Percentiles rank a stretch among this genome's conserved stretches.
Conservation (phyloP, 768 basidiomycete genomes). For the Roridomyces roridus region DNA sequence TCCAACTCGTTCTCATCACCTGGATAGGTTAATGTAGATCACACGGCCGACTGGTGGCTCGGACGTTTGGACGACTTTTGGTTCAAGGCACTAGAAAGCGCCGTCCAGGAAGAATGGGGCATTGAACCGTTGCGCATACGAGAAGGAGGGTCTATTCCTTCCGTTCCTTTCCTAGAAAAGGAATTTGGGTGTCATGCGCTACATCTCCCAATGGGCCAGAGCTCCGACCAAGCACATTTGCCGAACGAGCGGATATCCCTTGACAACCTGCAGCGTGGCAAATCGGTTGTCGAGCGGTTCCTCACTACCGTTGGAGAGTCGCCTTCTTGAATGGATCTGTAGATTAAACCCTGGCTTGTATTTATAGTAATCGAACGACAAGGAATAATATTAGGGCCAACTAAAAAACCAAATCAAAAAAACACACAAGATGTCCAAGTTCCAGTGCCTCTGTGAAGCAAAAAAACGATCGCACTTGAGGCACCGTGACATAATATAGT, state of each 20-base stretch:
- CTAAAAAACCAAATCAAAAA: too few relatives aligned
- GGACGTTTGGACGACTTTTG: slow-evolving; percentile 85
- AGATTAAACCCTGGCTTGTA: too few relatives aligned
- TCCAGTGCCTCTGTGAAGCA: too few relatives aligned
- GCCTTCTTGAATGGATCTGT: neutral
- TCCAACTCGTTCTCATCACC: neutral
- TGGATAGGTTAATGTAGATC: slow-evolving; percentile 73
- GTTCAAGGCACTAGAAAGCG: slow-evolving; percentile 85
- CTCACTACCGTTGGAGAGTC: slow-evolving; percentile 55
- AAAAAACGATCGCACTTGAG: too few relatives aligned
- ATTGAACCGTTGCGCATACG: slow-evolving; percentile 85
- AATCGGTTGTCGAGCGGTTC: slow-evolving; percentile 79
- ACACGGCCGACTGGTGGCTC: slow-evolving; percentile 96
- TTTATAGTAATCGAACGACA: too few relatives aligned
- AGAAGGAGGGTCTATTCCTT: slow-evolving; percentile 97
- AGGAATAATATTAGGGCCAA: too few relatives aligned
- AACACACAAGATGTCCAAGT: too few relatives aligned
- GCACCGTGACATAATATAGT: too few relatives aligned
- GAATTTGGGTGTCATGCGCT: slow-evolving; percentile 88
- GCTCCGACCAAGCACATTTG: slow-evolving; percentile 90
- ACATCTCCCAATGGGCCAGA: slow-evolving; percentile 95
- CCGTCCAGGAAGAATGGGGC: slow-evolving; percentile 89
- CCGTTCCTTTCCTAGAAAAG: slow-evolving; percentile 92
- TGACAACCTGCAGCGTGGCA: slow-evolving; percentile 78
- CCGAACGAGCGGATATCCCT: slow-evolving; percentile 93